Percentiles rank a stretch among this genome's conserved stretches.
These are phyloP conservation scores for Usnea hakonensis DNA, from an alignment of 495 filamentous ascomycete genomes.

Conservation along the genomic window DNA sequence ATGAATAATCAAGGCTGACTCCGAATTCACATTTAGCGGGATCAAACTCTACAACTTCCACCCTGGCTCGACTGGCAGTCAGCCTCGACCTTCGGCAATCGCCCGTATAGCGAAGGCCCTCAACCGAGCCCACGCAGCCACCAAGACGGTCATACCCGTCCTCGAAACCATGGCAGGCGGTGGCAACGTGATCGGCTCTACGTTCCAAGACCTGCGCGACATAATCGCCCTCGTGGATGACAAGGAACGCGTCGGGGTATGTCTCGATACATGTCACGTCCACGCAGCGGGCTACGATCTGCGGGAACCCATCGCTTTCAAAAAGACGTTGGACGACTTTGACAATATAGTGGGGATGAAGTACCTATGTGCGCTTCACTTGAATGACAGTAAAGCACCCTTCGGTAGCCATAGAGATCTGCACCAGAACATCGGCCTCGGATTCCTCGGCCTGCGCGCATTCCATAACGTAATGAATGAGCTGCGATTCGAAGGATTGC, in stretches of 20 bases:
- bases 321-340: conserved; percentile 63
- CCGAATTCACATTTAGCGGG: too few species aligned
- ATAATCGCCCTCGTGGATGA: conserved; percentile 72
- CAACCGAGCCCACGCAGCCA: conserved; percentile 70
- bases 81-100: conserved; percentile 59
- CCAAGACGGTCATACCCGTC: conserved; percentile 66
- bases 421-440: conserved; percentile 90
- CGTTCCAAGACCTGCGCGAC: conserved; percentile 75
- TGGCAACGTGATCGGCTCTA: conserved; percentile 77
- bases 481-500: conserved; percentile 62
- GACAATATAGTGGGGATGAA: conserved; percentile 68
- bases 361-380: conserved; percentile 77
- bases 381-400: conserved; percentile 92
- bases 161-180: conserved; percentile 94
- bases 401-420: conserved; percentile 69
- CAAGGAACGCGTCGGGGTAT: conserved; percentile 86
- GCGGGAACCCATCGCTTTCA: conserved; percentile 63
- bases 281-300: conserved; percentile 93
- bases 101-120: conserved; percentile 68
- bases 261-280: conserved; percentile 92
- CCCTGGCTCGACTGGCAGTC: conserved; percentile 69
- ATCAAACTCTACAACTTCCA: conserved; percentile 97
- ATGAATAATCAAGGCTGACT: too few species aligned
- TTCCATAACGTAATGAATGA: conserved; percentile 92
- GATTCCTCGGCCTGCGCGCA: conserved; percentile 79